Evolutionary conservation across 106 monocot species (phyloP), one percentile per base, ranked within the genome.

Genomic region (Xerophyta viscosa): DNA sequence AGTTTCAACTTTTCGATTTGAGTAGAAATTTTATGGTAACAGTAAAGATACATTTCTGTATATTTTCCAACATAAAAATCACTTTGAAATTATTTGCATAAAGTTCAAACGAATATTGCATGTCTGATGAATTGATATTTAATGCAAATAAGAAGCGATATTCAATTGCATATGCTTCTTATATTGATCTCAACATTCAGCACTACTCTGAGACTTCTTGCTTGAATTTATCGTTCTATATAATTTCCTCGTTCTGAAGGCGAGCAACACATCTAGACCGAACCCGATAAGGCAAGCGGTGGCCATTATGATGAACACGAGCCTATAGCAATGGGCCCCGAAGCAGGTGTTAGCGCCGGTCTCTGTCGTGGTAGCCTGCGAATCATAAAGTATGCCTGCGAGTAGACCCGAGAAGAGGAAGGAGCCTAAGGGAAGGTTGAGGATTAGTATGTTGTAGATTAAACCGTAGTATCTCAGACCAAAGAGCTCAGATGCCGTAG

Each of bases 351-450:
- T 84, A 15, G 75, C 80, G 0, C 84, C 87, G 0, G 67, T 71
- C 0, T 60, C 39, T 0, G 64, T 69, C 41, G 64, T 51, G 18
- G 77, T 81, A 2, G 88, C 93, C 61, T 88, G 46, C 0, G 84
- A 62, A 37, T 94, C 93, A 13, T 88, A 88, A 11, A 94, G 64
- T 24, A 84, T 65, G 9, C 93, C 93, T 0, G 93, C 88, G 3
- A 94, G 75, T 28, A 94, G 81, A 56, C 93, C 93, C 10, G 93
- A 94, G 83, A 94, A 94, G 55, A 94, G 88, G 70, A 94, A 94
- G 29, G 93, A 94, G 6, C 93, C 93, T 3, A 94, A 77, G 11
- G 93, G 93, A 15, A 94, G 77, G 61, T 94, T 94, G 18, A 94
- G 72, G 48, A 94, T 94, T 50, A 93, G 66, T 27, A 94, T 72